Conservation (phyloP, 257 asterid species). For the Ilex aquifolium region DNA sequence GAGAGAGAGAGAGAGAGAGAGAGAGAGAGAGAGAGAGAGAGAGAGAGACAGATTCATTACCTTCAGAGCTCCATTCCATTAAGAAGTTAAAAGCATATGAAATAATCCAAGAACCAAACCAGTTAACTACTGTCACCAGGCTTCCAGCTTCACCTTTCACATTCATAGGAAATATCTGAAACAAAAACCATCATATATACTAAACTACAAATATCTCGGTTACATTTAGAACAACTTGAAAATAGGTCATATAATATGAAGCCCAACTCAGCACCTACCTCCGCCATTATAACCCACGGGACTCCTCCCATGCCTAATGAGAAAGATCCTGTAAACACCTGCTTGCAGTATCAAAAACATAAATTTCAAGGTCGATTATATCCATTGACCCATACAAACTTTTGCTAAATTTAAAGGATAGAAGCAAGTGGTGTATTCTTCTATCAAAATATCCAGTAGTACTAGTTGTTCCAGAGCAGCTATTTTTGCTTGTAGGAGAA, state of each 20-base stretch:
- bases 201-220: not conserved
- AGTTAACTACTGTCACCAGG: constrained; percentile 74
- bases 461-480: too few species aligned
- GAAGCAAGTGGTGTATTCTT: too few species aligned
- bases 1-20: not conserved
- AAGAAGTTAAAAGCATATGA: constrained; percentile 72
- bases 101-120: constrained; percentile 83
- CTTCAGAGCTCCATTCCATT: constrained; percentile 72
- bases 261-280: constrained; percentile 31
- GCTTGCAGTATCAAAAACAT: constrained; percentile 10
- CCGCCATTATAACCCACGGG: constrained; percentile 96
- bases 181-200: not conserved
- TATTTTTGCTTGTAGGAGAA: too few species aligned
- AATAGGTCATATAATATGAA: not conserved
- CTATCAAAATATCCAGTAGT: too few species aligned
- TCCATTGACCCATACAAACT: too few species aligned
- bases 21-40: not conserved
- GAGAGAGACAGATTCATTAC: constrained; percentile 18
- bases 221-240: not conserved
- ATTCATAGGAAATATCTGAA: constrained; percentile 83
- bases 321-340: constrained; percentile 73
- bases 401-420: too few species aligned
- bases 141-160: constrained; percentile 87
- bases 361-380: too few species aligned
- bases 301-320: constrained; percentile 88